Evolutionary conservation across 2,329 filamentous ascomycete genomes (phyloP), one percentile per base, ranked within the genome.

Genomic region (Microcyclosporella mali): DNA sequence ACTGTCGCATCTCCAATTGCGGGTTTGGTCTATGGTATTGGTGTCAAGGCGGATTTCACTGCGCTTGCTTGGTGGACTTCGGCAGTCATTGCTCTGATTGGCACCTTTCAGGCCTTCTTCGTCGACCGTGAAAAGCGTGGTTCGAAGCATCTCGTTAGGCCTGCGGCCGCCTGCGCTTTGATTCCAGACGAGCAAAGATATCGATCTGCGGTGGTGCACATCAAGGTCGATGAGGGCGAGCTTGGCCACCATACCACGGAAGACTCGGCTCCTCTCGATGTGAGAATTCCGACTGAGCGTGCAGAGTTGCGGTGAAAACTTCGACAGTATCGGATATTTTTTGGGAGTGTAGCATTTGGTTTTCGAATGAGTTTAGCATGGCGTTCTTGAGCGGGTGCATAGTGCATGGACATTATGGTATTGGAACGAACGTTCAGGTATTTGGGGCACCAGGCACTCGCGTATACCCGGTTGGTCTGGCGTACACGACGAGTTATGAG

Each of bases 1-100:
- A 85, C 81, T 0, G 59, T 86, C 30, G 81, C 82, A 1, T 82
- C 82, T 16, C 83, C 83, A 0, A 64, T 86, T 19, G 79, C 80
- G 2, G 83, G 83, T 2, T 71, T 80, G 25, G 69, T 87, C 3
- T 87, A 86, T 54, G 77, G 78, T 12, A 57, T 77, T 2, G 81
- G 81, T 3, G 74, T 72, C 25, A 65, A 73, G 17, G 66, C 78
- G 18, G 68, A 72, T 8, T 78, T 77, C 46, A 81, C 77, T 2
- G 75, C 76, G n/a, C 60, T 82, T 33, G 75, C 79, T 2, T 82
- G 78, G 77, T 82, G 77, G 77, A 72, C 66, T 14, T 79, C 75
- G 43, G 70, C 71, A 3, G 45, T 75, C 2, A 70, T 81, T 9
- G 79, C 79, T 0, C 54, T 79, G 4, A 41, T 75, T 25, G 79